A percentile compares a stretch with the other conserved stretches of the same genome.
Evolutionary conservation across 2,329 filamentous ascomycete species (phyloP).

Genomic region (Curvularia eragrostidis): DNA sequence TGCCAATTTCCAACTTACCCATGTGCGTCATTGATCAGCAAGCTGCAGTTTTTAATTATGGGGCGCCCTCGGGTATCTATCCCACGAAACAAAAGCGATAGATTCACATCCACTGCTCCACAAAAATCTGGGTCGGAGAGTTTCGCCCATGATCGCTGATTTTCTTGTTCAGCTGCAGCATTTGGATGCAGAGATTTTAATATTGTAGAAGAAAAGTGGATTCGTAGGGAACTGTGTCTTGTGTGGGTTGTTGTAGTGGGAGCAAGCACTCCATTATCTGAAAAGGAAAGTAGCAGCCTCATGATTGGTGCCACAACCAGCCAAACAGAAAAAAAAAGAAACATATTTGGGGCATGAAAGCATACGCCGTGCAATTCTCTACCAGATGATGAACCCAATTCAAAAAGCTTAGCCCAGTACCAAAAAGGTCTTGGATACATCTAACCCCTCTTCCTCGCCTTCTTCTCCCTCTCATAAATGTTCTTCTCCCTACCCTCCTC

Average conservation of each 20-base stretch:
- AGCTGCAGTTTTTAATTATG: not conserved
- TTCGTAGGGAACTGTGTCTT: not conserved
- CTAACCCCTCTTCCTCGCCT: conserved; percentile 64
- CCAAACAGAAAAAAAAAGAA: not conserved
- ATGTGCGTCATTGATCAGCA: not conserved
- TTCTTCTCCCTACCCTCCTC: conserved; percentile 89
- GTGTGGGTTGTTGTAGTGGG: not conserved
- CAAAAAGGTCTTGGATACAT: not conserved
- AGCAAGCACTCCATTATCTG: not conserved
- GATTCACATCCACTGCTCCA: not conserved
- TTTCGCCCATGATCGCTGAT: not conserved
- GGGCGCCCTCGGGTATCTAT: not conserved
- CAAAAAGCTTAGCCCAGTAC: not conserved
- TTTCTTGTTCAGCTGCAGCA: not conserved
- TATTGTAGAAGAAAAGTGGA: not conserved
- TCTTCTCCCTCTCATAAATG: conserved; percentile 86
- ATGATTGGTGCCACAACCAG: not conserved
- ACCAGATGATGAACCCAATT: not conserved
- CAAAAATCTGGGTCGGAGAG: conserved; percentile 1
- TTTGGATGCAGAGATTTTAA: not conserved
- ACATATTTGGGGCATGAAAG: not conserved
- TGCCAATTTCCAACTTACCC: not conserved
- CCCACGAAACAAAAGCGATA: not conserved
- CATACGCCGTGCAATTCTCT: not conserved
- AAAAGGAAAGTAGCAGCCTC: not conserved